Base-by-base conservation (phyloP, 352 stramenopile genomes). In the Phytopythium kandeliae region DNA sequence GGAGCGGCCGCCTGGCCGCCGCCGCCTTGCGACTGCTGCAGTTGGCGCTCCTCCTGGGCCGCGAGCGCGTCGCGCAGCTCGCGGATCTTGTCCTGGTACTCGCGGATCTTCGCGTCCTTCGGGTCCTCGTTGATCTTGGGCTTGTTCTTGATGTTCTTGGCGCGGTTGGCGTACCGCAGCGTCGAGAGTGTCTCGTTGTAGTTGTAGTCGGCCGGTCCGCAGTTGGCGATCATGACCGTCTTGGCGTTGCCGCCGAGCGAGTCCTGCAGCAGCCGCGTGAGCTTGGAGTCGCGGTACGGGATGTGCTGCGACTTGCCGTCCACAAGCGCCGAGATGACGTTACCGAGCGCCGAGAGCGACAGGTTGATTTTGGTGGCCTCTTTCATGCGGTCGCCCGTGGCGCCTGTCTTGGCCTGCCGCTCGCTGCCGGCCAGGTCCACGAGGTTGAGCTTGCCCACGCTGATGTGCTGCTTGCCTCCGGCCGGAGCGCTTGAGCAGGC, bases 161-260 rank as follows among this genome's bases (percentile, higher is more conserved):
- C 92, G 13, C 92, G 82, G 51, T 97, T 96, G 3, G 92, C 94
- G 59, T 97, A 98, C 22, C 90, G 85, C 28, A 98, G 57, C n/a
- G 94, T 97, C 25, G 82, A 96, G 22, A 97, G 51, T 17, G 89
- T 97, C 63, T 86, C 75, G 55, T 98, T 96, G 62, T 97, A 97
- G 63, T 99, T 99, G 67, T 98, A 98, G 72, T 97, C 92, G 1
- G 95, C 95, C 1, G 95, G 95, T 12, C 95, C 94, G 51, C 86
- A 96, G 70, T 98, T 98, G n/a, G 95, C 96, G 50, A 97, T 97
- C 95, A 99, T 98, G 42, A 96, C 83, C 62, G 89, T 97, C 67
- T 97, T 97, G 51, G 86, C 88, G 62, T 98, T 98, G 36, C 87
- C 92, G 30, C 90, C 90, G 9, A 97, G 74, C 1, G 89, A 97